These are phyloP conservation scores for Aspergillus sp. DNA, from an alignment of 2,329 filamentous ascomycete genomes.

Conservation along the genomic window DNA sequence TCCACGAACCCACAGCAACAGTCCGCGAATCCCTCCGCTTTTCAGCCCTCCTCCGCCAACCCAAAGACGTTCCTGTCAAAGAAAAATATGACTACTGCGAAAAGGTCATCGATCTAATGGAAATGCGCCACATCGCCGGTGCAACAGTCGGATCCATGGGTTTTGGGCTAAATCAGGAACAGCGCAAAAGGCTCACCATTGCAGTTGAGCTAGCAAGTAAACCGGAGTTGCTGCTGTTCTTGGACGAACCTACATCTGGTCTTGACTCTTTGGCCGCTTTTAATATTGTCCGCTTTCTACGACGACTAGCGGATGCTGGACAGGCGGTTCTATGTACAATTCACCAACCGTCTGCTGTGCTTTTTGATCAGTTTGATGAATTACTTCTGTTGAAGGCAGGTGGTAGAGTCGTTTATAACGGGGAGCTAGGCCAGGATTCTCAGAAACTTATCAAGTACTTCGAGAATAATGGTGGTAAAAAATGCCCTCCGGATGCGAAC, in stretches of 20 bases:
- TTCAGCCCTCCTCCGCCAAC: constrained; percentile 58
- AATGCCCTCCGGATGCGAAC: constrained; percentile 57
- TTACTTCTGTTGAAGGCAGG: constrained; percentile 71
- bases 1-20: constrained; percentile 60
- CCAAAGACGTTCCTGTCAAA: constrained; percentile 47
- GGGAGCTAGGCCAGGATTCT: constrained; percentile 72
- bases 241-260: constrained; percentile 59
- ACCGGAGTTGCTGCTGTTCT: constrained; percentile 54
- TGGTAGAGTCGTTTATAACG: constrained; percentile 78
- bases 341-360: constrained; percentile 77
- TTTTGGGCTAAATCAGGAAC: constrained; percentile 57
- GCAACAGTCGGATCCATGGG: constrained; percentile 57
- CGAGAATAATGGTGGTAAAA: constrained; percentile 54
- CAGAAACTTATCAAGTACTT: constrained; percentile 65
- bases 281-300: constrained; percentile 56
- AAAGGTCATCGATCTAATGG: constrained; percentile 60
- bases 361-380: constrained; percentile 84
- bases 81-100: constrained; percentile 65
- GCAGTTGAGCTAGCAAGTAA: constrained; percentile 58
- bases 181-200: constrained; percentile 61
- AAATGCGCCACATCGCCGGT: constrained; percentile 61
- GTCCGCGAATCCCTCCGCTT: constrained; percentile 61
- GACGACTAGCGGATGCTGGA: constrained; percentile 62
- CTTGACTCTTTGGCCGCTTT: constrained; percentile 64
- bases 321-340: constrained; percentile 89